These are phyloP conservation scores for Colletotrichum spaethianum DNA, from an alignment of 2,329 filamentous ascomycete genomes.

Conservation along the genomic window DNA sequence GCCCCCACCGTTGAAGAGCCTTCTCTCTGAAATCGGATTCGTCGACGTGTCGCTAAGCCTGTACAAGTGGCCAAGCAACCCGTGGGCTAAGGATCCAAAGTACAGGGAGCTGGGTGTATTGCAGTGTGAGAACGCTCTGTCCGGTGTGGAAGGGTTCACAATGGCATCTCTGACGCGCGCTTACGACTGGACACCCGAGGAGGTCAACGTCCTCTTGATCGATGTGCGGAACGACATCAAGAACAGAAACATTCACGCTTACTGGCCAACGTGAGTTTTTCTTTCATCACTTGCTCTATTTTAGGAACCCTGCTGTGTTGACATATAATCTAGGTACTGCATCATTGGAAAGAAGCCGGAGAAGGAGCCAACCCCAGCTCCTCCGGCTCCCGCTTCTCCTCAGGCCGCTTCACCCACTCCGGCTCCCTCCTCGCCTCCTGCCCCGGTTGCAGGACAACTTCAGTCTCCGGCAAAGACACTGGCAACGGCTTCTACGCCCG, in stretches of 20 bases:
- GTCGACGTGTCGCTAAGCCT: slow-evolving; percentile 62
- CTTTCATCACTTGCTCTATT: no score
- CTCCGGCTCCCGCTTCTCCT: no score
- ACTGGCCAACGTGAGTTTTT: slow-evolving; percentile 48
- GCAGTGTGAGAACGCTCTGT: slow-evolving; percentile 50
- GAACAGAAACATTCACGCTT: slow-evolving; percentile 49
- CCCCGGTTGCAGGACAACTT: background rate
- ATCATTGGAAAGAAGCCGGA: background rate
- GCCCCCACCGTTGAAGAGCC: slow-evolving; percentile 45
- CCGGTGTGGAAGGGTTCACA: slow-evolving; percentile 50
- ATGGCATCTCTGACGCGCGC: slow-evolving; percentile 48
- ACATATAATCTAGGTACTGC: background rate
- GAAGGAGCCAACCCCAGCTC: no score
- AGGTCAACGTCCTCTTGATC: slow-evolving; percentile 49
- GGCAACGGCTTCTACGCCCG: background rate
- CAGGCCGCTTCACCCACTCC: background rate
- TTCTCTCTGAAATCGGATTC: slow-evolving; percentile 67
- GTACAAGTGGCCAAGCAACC: slow-evolving; percentile 64
- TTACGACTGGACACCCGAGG: slow-evolving; percentile 48
- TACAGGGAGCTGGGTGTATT: slow-evolving; percentile 65
- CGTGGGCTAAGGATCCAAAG: slow-evolving; percentile 65
- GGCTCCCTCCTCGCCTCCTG: background rate
- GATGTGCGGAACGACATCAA: slow-evolving; percentile 49
- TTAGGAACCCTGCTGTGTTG: background rate
- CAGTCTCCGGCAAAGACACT: background rate